These are phyloP conservation scores for Gautieria morchelliformis DNA, from an alignment of 768 basidiomycete genomes.

Conservation along the genomic window DNA sequence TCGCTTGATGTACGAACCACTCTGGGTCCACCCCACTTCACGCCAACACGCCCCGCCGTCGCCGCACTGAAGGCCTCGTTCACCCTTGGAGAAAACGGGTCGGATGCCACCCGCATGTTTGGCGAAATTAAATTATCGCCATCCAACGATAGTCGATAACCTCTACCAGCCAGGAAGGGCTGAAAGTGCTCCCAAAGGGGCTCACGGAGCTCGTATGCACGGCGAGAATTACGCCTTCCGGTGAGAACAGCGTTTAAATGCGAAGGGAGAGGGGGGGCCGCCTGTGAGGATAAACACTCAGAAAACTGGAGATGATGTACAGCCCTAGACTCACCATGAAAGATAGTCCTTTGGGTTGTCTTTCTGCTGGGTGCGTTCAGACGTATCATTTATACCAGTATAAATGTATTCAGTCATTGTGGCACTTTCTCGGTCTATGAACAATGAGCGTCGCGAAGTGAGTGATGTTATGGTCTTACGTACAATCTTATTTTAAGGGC, in stretches of 20 bases:
- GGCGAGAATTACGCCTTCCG: background rate
- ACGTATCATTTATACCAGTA: too few species aligned
- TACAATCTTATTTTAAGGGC: too few species aligned
- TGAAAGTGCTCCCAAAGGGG: background rate
- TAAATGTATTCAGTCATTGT: too few species aligned
- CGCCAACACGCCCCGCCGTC: background rate
- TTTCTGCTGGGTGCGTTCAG: too few species aligned
- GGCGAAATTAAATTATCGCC: background rate
- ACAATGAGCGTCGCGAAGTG: too few species aligned
- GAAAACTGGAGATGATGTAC: too few species aligned
- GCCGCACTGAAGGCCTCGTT: conserved; percentile 4
- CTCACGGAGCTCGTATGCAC: background rate
- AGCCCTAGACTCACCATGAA: too few species aligned
- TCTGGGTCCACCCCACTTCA: conserved; percentile 1
- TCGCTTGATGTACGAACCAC: background rate
- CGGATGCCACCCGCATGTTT: background rate
- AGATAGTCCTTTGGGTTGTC: too few species aligned
- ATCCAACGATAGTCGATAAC: background rate
- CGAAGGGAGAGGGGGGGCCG: background rate
- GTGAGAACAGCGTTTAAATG: background rate
- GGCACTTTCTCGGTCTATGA: too few species aligned
- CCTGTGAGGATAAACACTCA: background rate
- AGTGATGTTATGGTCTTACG: too few species aligned
- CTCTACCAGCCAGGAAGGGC: background rate
- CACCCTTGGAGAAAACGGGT: background rate